Percentiles rank a stretch among this genome's conserved stretches.
Evolutionary conservation across 371 early-diverging fungal genomes (phyloP).

Genomic region (Rhizopus delemar): DNA sequence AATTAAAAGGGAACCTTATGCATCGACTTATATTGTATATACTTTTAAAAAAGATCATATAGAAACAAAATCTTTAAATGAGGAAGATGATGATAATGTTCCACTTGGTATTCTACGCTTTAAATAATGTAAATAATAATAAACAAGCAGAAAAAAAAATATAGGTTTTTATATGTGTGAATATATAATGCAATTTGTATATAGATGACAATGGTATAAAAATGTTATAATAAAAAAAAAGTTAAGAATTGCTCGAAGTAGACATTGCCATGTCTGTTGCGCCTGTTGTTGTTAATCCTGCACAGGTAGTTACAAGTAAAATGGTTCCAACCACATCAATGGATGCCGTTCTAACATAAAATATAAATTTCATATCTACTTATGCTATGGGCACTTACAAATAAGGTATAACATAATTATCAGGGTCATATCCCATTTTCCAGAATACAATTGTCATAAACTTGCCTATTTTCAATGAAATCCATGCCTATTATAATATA

Average conservation of each 20-base stretch:
- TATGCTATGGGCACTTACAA: slow-evolving; percentile 45
- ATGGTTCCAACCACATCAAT: slow-evolving; percentile 62
- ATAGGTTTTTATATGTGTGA: background rate
- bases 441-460: slow-evolving; percentile 60
- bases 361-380: slow-evolving; percentile 17
- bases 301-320: slow-evolving; percentile 49
- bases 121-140: background rate
- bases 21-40: slow-evolving; percentile 22
- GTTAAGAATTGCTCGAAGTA: background rate
- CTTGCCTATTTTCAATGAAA: slow-evolving; percentile 53
- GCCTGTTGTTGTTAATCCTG: slow-evolving; percentile 33
- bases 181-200: background rate
- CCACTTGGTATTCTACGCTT: slow-evolving; percentile 17
- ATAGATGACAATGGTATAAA: background rate
- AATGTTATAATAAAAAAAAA: background rate
- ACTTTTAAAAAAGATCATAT: background rate
- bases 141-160: too few relatives aligned
- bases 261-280: slow-evolving; percentile 37
- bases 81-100: slow-evolving; percentile 17
- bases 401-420: slow-evolving; percentile 81
- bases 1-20: slow-evolving; percentile 8
- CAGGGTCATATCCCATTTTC: slow-evolving; percentile 74
- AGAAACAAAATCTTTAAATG: background rate
- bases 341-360: slow-evolving; percentile 49
- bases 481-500: slow-evolving; percentile 35